phyloP scores from a whole-genome alignment of 352 stramenopile species.

The Blastocystis sp. region DNA sequence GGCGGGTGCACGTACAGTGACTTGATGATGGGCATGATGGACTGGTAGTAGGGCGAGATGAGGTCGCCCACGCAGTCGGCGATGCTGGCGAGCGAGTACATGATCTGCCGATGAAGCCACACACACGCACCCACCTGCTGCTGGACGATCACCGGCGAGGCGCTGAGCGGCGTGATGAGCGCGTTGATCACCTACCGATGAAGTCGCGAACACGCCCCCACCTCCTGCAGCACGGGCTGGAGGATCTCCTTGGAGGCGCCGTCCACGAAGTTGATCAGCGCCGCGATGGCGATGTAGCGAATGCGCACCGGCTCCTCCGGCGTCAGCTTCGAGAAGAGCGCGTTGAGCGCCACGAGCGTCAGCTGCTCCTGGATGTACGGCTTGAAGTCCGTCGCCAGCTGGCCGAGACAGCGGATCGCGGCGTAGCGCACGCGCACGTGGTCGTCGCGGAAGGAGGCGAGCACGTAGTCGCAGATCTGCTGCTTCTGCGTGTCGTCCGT shows the following conservation, averaged over 20 bases:
- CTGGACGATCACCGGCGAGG: constrained; percentile 53
- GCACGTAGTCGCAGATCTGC: constrained; percentile 61
- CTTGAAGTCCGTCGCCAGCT: constrained; percentile 66
- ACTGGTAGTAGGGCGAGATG: constrained; percentile 43
- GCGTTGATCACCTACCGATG: no score
- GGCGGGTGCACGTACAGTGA: constrained; percentile 64
- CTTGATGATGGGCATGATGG: constrained; percentile 69
- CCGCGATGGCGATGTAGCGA: constrained; percentile 59
- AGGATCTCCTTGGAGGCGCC: constrained; percentile 15
- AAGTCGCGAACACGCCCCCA: no score
- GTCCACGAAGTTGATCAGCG: constrained; percentile 74
- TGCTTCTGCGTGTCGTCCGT: constrained; percentile 21
- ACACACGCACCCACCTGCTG: neutral
- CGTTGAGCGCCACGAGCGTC: constrained; percentile 14
- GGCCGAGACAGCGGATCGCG: constrained; percentile 60
- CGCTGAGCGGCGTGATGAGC: constrained; percentile 4
- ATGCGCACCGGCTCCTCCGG: constrained; percentile 37
- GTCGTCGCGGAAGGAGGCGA: constrained; percentile 45
- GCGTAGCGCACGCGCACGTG: constrained; percentile 68
- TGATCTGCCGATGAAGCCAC: constrained; percentile 14
- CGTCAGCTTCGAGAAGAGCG: constrained; percentile 50
- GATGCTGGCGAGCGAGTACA: constrained; percentile 51
- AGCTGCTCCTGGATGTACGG: constrained; percentile 62
- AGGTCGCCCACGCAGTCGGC: constrained; percentile 57
- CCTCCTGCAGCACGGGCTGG: constrained; percentile 48